Evolutionary conservation across 129 eudicot species (phyloP), one percentile per base, ranked within the genome.

Genomic region (Saposhnikovia divaricata): DNA sequence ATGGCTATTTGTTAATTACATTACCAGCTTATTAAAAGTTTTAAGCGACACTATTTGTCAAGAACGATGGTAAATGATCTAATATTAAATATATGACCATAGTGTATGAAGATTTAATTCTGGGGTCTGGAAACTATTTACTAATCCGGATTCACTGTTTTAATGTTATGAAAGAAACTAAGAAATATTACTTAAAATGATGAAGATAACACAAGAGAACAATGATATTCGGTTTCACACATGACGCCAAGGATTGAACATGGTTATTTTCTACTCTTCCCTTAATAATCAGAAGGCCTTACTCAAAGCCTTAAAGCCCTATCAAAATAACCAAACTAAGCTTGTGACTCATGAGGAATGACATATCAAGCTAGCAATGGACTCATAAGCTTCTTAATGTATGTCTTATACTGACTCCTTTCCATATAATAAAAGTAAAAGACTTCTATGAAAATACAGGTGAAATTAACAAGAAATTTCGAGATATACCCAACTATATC

Each of bases 401-500:
- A 57, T 57, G 66, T 23, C 66, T 21, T 59, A 23, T 59, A 31
- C 19, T 2, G 21, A 28, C 40, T 66, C 72, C 40, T 28, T 66
- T 14, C 7, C 14, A 13, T 28, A 63, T 25, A 13, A 66, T 25
- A 2, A 66, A 31, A 66, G 9, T 66, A 28, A 28, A 59, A 66
- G 40, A 66, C 2, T 66, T 13, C 3, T n/a, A 23, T 59, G n/a
- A n/a, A 23, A n/a, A 59, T 3, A 66, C 15, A 28, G 11, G 28
- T 10, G 40, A 25, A 13, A 61, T 70, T 9, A 77, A 7, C 23
- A 55, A 10, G n/a, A 10, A 18, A 68, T 53, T 14, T 34, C 7
- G 48, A 77, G 45, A 79, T 77, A 31, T 85, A 93, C 98, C 96
- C 96, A 61, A 93, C 92, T 81, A 93, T 74, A 87, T 93, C 96